These are phyloP conservation scores for Backusella mclennaniae DNA, from an alignment of 192 early-diverging fungal species.

Conservation along the genomic window DNA sequence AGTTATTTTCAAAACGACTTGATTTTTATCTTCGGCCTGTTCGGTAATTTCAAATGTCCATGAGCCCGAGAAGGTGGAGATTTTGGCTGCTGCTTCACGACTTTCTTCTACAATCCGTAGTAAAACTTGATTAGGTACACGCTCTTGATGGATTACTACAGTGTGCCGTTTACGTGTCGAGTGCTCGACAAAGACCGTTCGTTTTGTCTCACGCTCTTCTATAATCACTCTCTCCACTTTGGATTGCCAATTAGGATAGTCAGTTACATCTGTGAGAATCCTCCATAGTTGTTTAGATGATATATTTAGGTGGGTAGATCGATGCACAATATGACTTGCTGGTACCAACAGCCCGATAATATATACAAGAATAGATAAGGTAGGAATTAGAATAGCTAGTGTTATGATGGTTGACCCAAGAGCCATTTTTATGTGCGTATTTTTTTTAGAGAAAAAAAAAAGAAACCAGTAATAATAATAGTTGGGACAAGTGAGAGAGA, in stretches of 20 bases:
- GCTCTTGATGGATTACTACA: slow-evolving; percentile 21
- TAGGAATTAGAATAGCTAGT: slow-evolving; percentile 10
- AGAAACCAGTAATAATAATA: neutral
- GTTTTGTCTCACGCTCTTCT: neutral
- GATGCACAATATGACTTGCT: slow-evolving; percentile 24
- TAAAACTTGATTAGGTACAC: slow-evolving; percentile 10
- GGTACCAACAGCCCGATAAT: slow-evolving; percentile 26
- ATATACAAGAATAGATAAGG: slow-evolving; percentile 26
- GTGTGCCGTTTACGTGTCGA: slow-evolving; percentile 27
- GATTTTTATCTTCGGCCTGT: neutral
- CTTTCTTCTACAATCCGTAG: slow-evolving; percentile 30
- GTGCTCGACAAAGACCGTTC: slow-evolving; percentile 22
- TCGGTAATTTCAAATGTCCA: slow-evolving; percentile 31
- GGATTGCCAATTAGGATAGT: slow-evolving; percentile 26
- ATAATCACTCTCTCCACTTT: slow-evolving; percentile 20
- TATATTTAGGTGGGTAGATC: slow-evolving; percentile 12
- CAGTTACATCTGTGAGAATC: slow-evolving; percentile 23
- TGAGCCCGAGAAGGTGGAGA: slow-evolving; percentile 28
- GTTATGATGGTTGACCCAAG: neutral
- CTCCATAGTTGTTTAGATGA: slow-evolving; percentile 19
- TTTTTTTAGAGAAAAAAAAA: neutral
- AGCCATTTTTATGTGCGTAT: neutral
- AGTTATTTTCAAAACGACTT: slow-evolving; percentile 23
- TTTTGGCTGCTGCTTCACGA: slow-evolving; percentile 4
- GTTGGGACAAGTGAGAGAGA: neutral